These are phyloP conservation scores for Dicorynia guianensis DNA, from an alignment of 306 rosid species.

Conservation along the genomic window DNA sequence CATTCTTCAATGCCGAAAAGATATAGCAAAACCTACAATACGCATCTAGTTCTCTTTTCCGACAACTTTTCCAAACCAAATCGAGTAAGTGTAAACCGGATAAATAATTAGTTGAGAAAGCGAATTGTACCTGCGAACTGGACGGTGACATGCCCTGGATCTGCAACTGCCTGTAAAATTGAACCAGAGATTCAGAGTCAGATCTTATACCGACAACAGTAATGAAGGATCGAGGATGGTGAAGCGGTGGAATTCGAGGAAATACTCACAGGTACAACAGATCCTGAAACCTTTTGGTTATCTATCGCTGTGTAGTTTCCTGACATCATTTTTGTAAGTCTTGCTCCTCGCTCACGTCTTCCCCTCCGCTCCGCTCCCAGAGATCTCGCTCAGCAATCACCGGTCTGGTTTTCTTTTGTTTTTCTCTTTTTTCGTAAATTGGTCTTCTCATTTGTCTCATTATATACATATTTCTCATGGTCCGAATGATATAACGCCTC, in stretches of 20 bases:
- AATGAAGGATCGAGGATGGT: neutral
- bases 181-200: slow-evolving; percentile 22
- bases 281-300: slow-evolving; percentile 76
- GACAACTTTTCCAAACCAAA: neutral
- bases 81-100: neutral
- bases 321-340: slow-evolving; percentile 75
- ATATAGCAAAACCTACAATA: slow-evolving; percentile 12
- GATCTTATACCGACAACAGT: neutral
- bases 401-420: neutral
- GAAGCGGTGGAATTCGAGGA: neutral
- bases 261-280: slow-evolving; percentile 83
- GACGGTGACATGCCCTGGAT: slow-evolving; percentile 73
- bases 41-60: neutral
- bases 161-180: slow-evolving; percentile 77
- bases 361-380: slow-evolving; percentile 4
- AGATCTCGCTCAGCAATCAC: neutral
- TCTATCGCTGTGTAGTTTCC: slow-evolving; percentile 83
- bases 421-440: neutral
- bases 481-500: no score
- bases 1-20: neutral
- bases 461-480: no score
- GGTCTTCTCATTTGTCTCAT: neutral
- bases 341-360: neutral
- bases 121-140: slow-evolving; percentile 66
- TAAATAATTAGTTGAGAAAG: neutral